Percentiles rank a stretch among this genome's conserved stretches.
Evolutionary conservation across 2,329 filamentous ascomycete species (phyloP).

Genomic region (Ceratocystis ficicola): DNA sequence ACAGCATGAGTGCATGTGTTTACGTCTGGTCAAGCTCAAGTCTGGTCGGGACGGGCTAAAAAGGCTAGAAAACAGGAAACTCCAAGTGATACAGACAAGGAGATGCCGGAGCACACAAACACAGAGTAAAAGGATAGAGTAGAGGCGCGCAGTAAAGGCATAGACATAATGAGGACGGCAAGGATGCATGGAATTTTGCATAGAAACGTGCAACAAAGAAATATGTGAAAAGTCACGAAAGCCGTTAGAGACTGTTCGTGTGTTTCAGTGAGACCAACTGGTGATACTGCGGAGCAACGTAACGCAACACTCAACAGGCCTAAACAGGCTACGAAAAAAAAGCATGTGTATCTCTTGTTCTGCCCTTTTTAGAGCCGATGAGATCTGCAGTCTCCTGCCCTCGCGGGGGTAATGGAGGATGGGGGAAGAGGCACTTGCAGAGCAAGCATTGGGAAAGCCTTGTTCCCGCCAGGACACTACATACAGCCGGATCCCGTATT

Average conservation of each 20-base stretch:
- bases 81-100: constrained; percentile 11
- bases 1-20: neutral
- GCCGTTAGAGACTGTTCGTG: neutral
- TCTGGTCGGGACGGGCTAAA: constrained; percentile 1
- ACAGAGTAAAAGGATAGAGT: neutral
- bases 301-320: neutral
- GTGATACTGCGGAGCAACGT: constrained; percentile 2
- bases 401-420: neutral
- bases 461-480: constrained; percentile 5
- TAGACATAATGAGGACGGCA: neutral
- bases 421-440: neutral
- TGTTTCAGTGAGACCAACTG: constrained; percentile 10
- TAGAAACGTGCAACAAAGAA: neutral
- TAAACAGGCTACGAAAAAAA: neutral
- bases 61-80: neutral
- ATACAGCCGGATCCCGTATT: neutral
- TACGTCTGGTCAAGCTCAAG: neutral
- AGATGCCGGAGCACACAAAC: neutral
- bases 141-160: neutral
- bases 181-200: neutral
- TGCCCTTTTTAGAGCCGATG: neutral
- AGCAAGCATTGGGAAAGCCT: neutral
- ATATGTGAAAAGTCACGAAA: neutral
- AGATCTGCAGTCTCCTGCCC: neutral
- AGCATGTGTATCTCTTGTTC: neutral